A percentile compares a stretch with the other conserved stretches of the same genome.
Evolutionary conservation across 2,329 filamentous ascomycete genomes (phyloP).

Genomic region (Trichoderma pleuroti): DNA sequence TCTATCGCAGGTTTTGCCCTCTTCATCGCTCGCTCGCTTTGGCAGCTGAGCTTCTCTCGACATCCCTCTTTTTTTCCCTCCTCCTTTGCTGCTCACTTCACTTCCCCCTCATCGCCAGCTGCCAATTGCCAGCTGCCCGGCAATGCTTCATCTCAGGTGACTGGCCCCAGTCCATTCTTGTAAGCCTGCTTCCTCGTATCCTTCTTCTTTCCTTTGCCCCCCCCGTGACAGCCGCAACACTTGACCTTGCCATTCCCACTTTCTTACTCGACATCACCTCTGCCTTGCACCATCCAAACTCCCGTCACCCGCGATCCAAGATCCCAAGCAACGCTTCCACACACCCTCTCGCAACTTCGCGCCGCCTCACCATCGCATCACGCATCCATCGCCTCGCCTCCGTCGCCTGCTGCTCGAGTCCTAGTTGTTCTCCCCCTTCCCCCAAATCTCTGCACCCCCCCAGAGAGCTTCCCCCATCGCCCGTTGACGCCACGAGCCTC

Average conservation of each 20-base stretch:
- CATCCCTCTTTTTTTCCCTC: conserved; percentile 26
- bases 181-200: conserved; percentile 25
- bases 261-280: not conserved
- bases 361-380: not conserved
- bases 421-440: not conserved
- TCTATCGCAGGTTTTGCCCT: not conserved
- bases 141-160: conserved; percentile 40
- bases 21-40: not conserved
- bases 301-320: not conserved
- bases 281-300: not conserved
- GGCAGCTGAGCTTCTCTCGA: conserved; percentile 16
- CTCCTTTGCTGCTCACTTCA: conserved; percentile 20
- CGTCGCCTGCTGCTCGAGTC: not conserved
- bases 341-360: not conserved
- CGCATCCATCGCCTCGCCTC: not conserved
- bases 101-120: conserved; percentile 21
- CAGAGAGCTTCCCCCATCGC: not conserved
- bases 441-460: not conserved
- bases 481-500: not conserved
- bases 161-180: conserved; percentile 25
- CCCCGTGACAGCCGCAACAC: conserved; percentile 13
- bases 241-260: conserved; percentile 15
- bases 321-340: not conserved
- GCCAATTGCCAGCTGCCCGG: conserved; percentile 31
- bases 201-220: conserved; percentile 16